phyloP scores from a whole-genome alignment of 1,284 basidiomycete species.

The Fomes fomentarius region DNA sequence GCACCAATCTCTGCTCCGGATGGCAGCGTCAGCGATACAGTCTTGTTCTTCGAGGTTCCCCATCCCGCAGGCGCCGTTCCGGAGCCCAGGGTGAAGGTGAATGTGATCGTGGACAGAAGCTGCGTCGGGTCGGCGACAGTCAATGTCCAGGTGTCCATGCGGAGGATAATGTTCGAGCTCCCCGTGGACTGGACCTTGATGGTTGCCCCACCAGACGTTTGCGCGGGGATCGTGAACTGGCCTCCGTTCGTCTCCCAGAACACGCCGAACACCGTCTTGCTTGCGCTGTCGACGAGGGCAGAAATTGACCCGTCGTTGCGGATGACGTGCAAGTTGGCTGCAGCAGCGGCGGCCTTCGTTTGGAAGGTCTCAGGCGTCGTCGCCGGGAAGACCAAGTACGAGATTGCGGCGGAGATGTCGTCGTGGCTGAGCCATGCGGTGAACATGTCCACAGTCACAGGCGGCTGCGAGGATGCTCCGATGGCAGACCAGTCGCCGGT shows the following conservation, averaged over 20 bases:
- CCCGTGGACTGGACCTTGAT: slow-evolving; percentile 46
- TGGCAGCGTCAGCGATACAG: slow-evolving; percentile 34
- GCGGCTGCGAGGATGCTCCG: slow-evolving; percentile 58
- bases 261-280: slow-evolving; percentile 34
- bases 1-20: slow-evolving; percentile 43
- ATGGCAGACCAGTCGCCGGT: slow-evolving; percentile 65
- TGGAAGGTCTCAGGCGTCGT: slow-evolving; percentile 39
- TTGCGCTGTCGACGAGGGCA: slow-evolving; percentile 36
- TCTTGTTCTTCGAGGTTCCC: slow-evolving; percentile 34
- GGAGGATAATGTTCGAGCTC: slow-evolving; percentile 50
- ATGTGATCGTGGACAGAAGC: slow-evolving; percentile 34
- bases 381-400: slow-evolving; percentile 62
- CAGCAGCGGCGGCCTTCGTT: slow-evolving; percentile 20
- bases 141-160: slow-evolving; percentile 45
- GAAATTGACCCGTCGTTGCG: slow-evolving; percentile 39
- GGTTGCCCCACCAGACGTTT: slow-evolving; percentile 26
- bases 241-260: slow-evolving; percentile 41
- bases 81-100: slow-evolving; percentile 36
- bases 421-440: slow-evolving; percentile 59
- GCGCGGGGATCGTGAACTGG: slow-evolving; percentile 23
- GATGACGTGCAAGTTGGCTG: slow-evolving; percentile 39
- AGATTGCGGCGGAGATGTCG: slow-evolving; percentile 33
- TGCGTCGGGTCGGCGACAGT: slow-evolving; percentile 64
- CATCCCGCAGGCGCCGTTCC: slow-evolving; percentile 37
- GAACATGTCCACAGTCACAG: slow-evolving; percentile 60